Evolutionary conservation across 2,329 filamentous ascomycete species (phyloP).

Genomic region (Fusarium pilosicola): DNA sequence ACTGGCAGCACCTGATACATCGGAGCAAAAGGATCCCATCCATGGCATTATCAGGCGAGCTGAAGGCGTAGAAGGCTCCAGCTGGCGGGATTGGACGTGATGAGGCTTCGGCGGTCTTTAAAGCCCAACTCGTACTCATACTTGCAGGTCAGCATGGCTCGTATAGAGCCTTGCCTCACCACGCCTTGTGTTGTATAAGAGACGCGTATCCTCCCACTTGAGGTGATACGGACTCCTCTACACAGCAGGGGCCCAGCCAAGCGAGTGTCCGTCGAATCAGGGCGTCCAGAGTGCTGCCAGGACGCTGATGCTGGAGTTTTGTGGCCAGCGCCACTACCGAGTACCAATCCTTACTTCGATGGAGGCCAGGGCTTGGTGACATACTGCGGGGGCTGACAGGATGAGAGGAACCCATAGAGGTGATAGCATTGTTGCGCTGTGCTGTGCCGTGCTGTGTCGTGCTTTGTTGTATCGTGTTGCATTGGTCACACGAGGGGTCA

Average conservation of each 20-base stretch:
- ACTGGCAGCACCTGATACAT: slow-evolving; percentile 15
- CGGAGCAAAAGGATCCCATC: background rate
- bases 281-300: slow-evolving; percentile 4
- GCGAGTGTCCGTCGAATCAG: slow-evolving; percentile 32
- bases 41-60: background rate
- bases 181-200: slow-evolving; percentile 14
- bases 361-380: background rate
- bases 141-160: background rate
- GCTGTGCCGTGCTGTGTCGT: background rate
- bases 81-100: background rate
- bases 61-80: background rate
- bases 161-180: slow-evolving; percentile 3
- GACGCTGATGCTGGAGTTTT: slow-evolving; percentile 3
- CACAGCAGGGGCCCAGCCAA: slow-evolving; percentile 17
- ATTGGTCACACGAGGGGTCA: slow-evolving; percentile 29
- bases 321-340: slow-evolving; percentile 21
- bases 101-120: background rate
- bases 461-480: background rate
- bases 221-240: slow-evolving; percentile 30
- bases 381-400: slow-evolving; percentile 9
- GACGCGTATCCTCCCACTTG: slow-evolving; percentile 26
- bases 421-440: background rate
- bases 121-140: background rate
- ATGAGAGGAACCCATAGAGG: background rate
- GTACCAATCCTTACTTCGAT: background rate